A percentile compares a stretch with the other conserved stretches of the same genome.
Conservation (phyloP, 2,329 filamentous ascomycete species). For the Neofusicoccum ribis region DNA sequence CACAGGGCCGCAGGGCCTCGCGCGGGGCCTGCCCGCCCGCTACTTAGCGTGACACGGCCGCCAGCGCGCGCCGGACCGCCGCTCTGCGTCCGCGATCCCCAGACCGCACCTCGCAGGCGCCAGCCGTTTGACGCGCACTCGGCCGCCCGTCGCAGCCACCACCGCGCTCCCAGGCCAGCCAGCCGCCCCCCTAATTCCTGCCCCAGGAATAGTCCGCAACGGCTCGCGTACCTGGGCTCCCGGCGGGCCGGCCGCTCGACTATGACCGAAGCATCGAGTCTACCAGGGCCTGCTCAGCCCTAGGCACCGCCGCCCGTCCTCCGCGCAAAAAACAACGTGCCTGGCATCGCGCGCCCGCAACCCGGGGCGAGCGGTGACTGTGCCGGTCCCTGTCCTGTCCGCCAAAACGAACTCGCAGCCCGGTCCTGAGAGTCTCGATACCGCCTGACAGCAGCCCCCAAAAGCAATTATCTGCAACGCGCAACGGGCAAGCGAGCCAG, state of each 20-base stretch:
- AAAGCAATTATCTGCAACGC: conserved; percentile 17
- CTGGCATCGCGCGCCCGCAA: not conserved
- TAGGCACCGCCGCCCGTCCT: conserved; percentile 4
- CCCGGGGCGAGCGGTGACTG: conserved; percentile 3
- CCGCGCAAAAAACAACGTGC: conserved; percentile 12
- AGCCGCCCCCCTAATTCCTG: not conserved
- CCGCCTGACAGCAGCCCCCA: not conserved
- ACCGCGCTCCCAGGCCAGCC: not conserved
- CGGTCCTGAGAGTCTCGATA: not conserved
- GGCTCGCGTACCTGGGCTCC: conserved; percentile 13
- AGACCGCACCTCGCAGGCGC: not conserved
- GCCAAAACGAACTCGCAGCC: not conserved
- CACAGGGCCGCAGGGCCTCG: not conserved
- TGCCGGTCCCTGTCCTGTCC: not conserved
- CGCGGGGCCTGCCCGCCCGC: not conserved
- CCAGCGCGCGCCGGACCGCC: not conserved
- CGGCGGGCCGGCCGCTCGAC: not conserved
- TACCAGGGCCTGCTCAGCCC: conserved; percentile 13
- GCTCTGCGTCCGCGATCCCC: conserved; percentile 3
- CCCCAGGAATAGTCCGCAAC: not conserved
- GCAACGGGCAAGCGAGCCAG: not conserved
- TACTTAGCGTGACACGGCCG: not conserved
- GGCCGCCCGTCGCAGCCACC: not conserved
- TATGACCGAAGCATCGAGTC: conserved; percentile 13
- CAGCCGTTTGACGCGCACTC: not conserved